Evolutionary conservation across 2,329 filamentous ascomycete genomes (phyloP).

Genomic region (Pseudogymnoascus sp.): DNA sequence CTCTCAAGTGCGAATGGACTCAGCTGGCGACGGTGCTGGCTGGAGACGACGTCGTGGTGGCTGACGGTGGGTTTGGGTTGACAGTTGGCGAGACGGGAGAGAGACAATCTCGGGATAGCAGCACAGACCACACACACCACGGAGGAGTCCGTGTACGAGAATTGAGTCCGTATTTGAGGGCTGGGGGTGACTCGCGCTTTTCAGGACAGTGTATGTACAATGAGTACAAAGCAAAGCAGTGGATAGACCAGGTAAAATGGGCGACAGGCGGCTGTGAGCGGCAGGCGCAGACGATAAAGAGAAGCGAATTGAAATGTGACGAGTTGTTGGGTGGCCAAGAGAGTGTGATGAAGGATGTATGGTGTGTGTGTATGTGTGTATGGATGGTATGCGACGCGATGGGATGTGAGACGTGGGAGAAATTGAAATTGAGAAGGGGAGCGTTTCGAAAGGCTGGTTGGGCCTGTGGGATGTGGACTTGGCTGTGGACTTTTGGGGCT

Average conservation of each 20-base stretch:
- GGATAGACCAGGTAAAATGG: not conserved
- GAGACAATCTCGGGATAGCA: conserved; percentile 7
- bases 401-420: conserved; percentile 5
- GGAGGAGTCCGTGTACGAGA: conserved; percentile 1
- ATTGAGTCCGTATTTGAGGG: not conserved
- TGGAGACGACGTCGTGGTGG: not conserved
- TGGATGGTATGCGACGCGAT: not conserved
- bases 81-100: conserved; percentile 3
- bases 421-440: conserved; percentile 6
- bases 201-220: not conserved
- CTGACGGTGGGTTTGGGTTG: conserved; percentile 1
- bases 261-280: not conserved
- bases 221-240: not conserved
- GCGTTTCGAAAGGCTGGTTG: conserved; percentile 5
- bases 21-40: not conserved
- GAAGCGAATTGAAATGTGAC: conserved; percentile 6
- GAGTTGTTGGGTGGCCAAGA: not conserved
- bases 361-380: not conserved
- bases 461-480: not conserved
- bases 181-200: not conserved
- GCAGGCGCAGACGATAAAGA: not conserved
- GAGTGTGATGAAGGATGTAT: not conserved
- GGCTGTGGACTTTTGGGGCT: not conserved
- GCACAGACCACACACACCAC: conserved; percentile 8
- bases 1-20: not conserved